phyloP scores from a whole-genome alignment of 352 stramenopile species.

The Detonula confervacea region DNA sequence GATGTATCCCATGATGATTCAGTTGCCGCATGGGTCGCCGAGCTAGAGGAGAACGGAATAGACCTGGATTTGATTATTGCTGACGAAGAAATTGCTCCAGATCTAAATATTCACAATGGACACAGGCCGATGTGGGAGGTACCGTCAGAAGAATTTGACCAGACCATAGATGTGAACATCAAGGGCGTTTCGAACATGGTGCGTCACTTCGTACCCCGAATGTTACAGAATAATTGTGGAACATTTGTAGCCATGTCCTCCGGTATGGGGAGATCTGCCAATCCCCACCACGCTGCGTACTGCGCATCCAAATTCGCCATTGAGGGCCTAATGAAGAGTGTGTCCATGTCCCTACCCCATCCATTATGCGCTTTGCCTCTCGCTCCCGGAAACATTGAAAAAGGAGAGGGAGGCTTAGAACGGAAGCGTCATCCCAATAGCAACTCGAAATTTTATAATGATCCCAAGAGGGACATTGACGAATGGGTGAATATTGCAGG shows the following conservation, averaged over 20 bases:
- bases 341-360: slow-evolving; percentile 37
- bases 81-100: slow-evolving; percentile 17
- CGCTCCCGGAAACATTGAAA: slow-evolving; percentile 2
- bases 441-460: neutral
- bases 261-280: slow-evolving; percentile 7
- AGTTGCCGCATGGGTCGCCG: slow-evolving; percentile 6
- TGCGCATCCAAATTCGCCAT: slow-evolving; percentile 37
- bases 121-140: slow-evolving; percentile 27
- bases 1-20: slow-evolving; percentile 15
- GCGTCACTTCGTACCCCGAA: slow-evolving; percentile 35
- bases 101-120: neutral
- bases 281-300: slow-evolving; percentile 25
- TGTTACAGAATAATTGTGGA: slow-evolving; percentile 23
- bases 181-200: slow-evolving; percentile 37
- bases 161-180: slow-evolving; percentile 36
- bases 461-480: slow-evolving; percentile 8
- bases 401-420: neutral
- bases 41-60: slow-evolving; percentile 3
- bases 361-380: slow-evolving; percentile 29
- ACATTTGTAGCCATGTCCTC: slow-evolving; percentile 38
- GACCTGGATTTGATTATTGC: slow-evolving; percentile 31
- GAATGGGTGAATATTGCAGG: slow-evolving; percentile 25
- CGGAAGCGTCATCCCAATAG: neutral
- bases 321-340: slow-evolving; percentile 34
- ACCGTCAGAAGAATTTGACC: slow-evolving; percentile 24